Conservation (phyloP, 2,329 filamentous ascomycete species). For the Dactylellina drechsleri region DNA sequence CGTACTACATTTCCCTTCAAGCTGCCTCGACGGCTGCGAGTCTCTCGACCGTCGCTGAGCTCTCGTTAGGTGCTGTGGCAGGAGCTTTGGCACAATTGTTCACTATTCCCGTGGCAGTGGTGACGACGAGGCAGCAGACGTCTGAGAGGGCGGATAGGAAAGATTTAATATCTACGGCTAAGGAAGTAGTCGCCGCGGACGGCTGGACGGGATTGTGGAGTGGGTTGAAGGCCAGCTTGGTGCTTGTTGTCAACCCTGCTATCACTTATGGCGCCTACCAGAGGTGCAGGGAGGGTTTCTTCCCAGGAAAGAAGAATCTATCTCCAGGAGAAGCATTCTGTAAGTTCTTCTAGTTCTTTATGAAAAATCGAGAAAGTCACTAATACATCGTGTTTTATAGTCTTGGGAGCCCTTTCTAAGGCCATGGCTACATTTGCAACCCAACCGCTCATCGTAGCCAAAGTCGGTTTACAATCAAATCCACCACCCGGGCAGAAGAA, state of each 20-base stretch:
- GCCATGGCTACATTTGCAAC: constrained; percentile 88
- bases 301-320: constrained; percentile 78
- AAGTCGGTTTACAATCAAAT: constrained; percentile 93
- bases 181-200: constrained; percentile 91
- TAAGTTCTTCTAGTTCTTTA: constrained; percentile 65
- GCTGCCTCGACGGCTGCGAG: constrained; percentile 59
- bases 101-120: constrained; percentile 93
- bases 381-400: constrained; percentile 16
- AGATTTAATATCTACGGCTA: constrained; percentile 84
- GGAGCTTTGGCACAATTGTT: constrained; percentile 93
- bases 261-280: constrained; percentile 99
- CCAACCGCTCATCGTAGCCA: constrained; percentile 95
- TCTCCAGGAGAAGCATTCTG: constrained; percentile 89
- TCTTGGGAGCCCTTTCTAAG: constrained; percentile 92
- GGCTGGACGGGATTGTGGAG: constrained; percentile 90
- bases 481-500: constrained; percentile 86
- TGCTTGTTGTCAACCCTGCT: constrained; percentile 93
- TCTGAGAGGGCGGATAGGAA: constrained; percentile 85
- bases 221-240: constrained; percentile 92
- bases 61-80: constrained; percentile 84
- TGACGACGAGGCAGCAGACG: constrained; percentile 96
- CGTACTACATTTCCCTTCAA: constrained; percentile 75
- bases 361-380: neutral
- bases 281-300: constrained; percentile 79
- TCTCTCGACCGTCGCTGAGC: constrained; percentile 81